Conservation (phyloP, 306 rosid genomes). For the Acacia melanoxylon region DNA sequence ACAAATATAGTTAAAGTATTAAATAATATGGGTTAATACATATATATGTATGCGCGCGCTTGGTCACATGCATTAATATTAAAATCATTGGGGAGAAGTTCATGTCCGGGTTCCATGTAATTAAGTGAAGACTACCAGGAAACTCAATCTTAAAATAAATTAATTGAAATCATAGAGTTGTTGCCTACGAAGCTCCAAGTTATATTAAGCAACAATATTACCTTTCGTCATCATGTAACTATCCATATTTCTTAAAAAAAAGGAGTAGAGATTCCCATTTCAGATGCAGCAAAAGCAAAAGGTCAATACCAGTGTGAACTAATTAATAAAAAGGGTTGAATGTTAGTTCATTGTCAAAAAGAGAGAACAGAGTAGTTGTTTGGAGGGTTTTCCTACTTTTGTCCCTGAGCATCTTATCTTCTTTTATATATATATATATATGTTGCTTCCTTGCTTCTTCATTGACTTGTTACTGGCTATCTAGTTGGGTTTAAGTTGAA, state of each 20-base stretch:
- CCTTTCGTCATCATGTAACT: not conserved
- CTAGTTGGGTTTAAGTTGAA: not conserved
- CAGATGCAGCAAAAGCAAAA: not conserved
- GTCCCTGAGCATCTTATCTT: not conserved
- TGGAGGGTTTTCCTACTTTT: not conserved
- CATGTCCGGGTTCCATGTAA: not conserved
- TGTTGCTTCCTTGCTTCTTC: not conserved
- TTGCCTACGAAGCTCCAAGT: not conserved
- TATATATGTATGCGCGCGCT: too few species aligned
- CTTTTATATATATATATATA: not conserved
- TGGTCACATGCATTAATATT: too few species aligned
- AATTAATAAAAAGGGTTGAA: not conserved
- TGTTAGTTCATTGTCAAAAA: not conserved
- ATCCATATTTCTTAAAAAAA: not conserved
- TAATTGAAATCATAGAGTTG: constrained; percentile 12
- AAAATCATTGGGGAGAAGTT: not conserved
- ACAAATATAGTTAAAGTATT: too few species aligned
- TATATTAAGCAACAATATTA: not conserved
- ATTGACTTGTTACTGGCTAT: not conserved
- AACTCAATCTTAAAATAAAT: not conserved
- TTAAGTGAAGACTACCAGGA: not conserved
- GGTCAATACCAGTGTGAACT: not conserved
- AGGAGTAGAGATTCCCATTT: not conserved
- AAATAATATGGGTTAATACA: too few species aligned
- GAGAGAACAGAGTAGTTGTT: not conserved